Evolutionary conservation across 805 yeast species (phyloP).

Genomic region (Candida germanica): DNA sequence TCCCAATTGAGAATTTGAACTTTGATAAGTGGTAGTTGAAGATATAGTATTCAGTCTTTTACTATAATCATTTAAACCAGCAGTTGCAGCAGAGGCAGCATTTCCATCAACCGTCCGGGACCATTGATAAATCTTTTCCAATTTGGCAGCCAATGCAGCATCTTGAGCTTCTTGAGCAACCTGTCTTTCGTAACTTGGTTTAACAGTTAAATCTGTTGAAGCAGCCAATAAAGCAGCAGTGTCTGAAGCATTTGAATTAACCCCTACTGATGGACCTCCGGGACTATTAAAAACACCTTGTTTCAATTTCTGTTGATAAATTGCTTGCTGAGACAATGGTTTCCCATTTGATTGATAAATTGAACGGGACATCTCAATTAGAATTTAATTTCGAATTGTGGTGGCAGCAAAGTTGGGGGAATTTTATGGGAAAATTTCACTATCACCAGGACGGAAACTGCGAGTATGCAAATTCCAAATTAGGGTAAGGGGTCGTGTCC

Average conservation of each 20-base stretch:
- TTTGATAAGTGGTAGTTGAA: constrained; percentile 17
- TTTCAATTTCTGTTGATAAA: constrained; percentile 68
- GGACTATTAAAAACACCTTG: constrained; percentile 62
- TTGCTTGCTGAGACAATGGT: constrained; percentile 71
- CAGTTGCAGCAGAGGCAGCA: constrained; percentile 50
- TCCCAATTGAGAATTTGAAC: constrained; percentile 23
- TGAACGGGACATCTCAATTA: constrained; percentile 29
- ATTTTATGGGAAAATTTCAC: not conserved
- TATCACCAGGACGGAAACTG: not conserved
- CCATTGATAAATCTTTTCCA: constrained; percentile 48
- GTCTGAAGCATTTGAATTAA: constrained; percentile 64
- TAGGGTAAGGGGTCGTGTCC: not conserved
- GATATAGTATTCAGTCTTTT: constrained; percentile 11
- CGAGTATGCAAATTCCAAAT: not conserved
- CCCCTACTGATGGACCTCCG: constrained; percentile 53
- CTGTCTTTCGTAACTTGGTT: constrained; percentile 58
- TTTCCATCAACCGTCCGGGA: constrained; percentile 44
- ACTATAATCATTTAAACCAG: constrained; percentile 15
- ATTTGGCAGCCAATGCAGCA: constrained; percentile 52
- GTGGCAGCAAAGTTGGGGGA: not conserved
- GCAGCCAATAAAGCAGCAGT: constrained; percentile 77
- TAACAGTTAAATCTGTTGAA: constrained; percentile 58
- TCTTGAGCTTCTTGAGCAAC: constrained; percentile 62
- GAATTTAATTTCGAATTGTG: no score
- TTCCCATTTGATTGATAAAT: constrained; percentile 69